These are phyloP conservation scores for Geranium brycei DNA, from an alignment of 345 rosid genomes.

Conservation along the genomic window DNA sequence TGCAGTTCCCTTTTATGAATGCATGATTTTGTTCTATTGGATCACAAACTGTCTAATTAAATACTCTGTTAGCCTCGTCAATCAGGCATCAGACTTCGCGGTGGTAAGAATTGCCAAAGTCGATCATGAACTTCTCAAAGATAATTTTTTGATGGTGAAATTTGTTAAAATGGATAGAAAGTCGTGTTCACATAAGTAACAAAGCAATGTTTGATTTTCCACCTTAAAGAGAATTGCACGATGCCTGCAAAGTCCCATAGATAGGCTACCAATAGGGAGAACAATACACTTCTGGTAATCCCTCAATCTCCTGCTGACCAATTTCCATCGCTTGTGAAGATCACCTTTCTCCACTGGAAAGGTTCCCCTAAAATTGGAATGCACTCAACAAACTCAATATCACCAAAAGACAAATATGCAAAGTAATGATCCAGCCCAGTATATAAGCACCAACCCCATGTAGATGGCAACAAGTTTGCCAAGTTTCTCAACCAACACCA, in stretches of 20 bases:
- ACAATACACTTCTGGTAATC: conserved; percentile 59
- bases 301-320: conserved; percentile 56
- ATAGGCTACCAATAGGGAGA: conserved; percentile 74
- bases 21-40: neutral
- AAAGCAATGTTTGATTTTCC: neutral
- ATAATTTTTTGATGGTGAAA: neutral
- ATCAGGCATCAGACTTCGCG: neutral
- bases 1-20: too few relatives aligned
- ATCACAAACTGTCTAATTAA: too few relatives aligned
- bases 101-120: neutral
- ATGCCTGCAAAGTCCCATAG: conserved; percentile 84
- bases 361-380: conserved; percentile 37
- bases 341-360: conserved; percentile 74
- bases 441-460: conserved; percentile 52
- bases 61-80: neutral
- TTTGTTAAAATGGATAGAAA: neutral
- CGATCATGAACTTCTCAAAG: neutral
- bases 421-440: neutral
- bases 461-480: conserved; percentile 75
- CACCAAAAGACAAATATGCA: neutral
- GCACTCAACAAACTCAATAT: conserved; percentile 11
- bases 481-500: conserved; percentile 64
- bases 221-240: conserved; percentile 97
- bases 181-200: neutral
- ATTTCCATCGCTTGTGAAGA: conserved; percentile 71